Evolutionary conservation across 768 basidiomycete genomes (phyloP), one percentile per base, ranked within the genome.

Genomic region (Auriscalpium orientale): DNA sequence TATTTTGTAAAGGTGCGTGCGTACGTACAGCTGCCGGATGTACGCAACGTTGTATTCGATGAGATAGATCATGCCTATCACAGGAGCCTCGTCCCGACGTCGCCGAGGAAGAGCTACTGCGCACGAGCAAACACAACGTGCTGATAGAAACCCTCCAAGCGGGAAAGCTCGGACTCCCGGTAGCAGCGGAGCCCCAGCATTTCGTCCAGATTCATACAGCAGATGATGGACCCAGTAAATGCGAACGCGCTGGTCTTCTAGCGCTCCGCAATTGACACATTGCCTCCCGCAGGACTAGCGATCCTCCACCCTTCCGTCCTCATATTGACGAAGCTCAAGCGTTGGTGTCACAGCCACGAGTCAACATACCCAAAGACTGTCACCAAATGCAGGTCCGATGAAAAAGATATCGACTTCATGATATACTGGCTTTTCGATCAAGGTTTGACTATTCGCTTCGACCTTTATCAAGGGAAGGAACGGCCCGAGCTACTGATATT

Each of bases 1-100:
- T 70, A 64, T 53, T 70, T 60, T 60, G 64, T 68, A 37, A 58
- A 64, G 46, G 68, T 65, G 37, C 45, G 53, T 56, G 20, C 10
- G 21, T 15, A 11, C 13, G 16, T 46, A 8, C 16, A 15, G 11
- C 38, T 38, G 21, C 40, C 15, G 16, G 22, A 22, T 21, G 18
- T 15, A 13, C 36, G 13, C 1, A 18, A n/a, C 15, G 10, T 20
- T 28, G 12, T 34, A 13, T 50, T 11, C 55, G 16, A 11, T 50
- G 15, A 15, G 12, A 20, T 20, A 22, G 21, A 20, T 28, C 22
- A 50, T 36, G 10, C 21, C 13, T 16, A 28, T 28, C 28, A 7
- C 18, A 13, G n/a, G 48, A 46, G 55, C 33, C 38, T 18, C 43
- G 10, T 9, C 3, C 18, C 16, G 38, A 40, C 20, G 11, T 33